phyloP scores from a whole-genome alignment of 2,329 filamentous ascomycete species.

The Fusarium virguliforme region DNA sequence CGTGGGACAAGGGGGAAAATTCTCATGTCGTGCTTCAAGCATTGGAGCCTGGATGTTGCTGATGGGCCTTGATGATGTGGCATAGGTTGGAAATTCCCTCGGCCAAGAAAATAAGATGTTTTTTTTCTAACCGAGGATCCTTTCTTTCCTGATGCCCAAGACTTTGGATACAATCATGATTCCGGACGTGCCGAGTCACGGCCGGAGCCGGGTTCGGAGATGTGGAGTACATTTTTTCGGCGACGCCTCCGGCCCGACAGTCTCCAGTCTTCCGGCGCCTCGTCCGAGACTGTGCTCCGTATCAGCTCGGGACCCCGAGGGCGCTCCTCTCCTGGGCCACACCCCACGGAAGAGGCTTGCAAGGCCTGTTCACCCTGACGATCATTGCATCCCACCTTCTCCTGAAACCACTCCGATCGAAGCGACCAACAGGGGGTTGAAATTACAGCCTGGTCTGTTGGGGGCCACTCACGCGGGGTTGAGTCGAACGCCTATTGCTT shows the following conservation, averaged over 20 bases:
- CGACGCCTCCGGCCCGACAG: neutral
- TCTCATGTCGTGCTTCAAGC: constrained; percentile 1
- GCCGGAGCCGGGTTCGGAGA: neutral
- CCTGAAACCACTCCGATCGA: constrained; percentile 35
- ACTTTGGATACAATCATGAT: neutral
- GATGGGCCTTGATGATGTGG: constrained; percentile 5
- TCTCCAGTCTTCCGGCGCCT: neutral
- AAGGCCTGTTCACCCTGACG: constrained; percentile 23
- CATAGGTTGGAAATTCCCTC: neutral
- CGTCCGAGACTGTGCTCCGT: neutral
- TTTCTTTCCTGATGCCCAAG: neutral
- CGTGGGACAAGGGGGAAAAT: constrained; percentile 13
- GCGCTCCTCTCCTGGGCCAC: neutral
- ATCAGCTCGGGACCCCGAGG: neutral
- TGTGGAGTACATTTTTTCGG: neutral
- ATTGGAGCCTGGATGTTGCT: neutral
- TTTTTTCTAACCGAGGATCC: neutral
- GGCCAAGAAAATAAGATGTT: neutral
- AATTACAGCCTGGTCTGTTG: neutral
- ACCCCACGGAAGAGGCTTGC: constrained; percentile 1
- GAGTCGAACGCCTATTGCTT: neutral
- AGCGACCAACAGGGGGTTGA: constrained; percentile 3
- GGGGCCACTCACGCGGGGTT: neutral
- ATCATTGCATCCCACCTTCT: constrained; percentile 35
- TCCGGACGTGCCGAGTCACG: neutral